Conservation (phyloP, 2,329 filamentous ascomycete species). For the Akanthomyces lecanii region DNA sequence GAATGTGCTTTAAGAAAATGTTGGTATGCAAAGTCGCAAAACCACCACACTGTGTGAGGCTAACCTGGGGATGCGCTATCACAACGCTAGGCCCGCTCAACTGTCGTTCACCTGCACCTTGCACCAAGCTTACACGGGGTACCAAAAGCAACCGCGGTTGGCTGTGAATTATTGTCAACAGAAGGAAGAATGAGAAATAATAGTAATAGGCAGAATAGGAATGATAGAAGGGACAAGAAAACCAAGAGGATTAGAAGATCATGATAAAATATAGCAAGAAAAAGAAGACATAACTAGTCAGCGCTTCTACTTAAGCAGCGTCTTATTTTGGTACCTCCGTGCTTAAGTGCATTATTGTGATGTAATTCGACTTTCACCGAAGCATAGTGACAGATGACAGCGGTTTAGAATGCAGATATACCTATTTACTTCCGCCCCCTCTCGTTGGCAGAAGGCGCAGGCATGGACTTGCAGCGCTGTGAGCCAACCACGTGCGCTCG, state of each 20-base stretch:
- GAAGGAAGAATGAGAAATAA: too few relatives aligned
- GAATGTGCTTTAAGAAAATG: not conserved
- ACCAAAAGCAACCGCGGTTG: too few relatives aligned
- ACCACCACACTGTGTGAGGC: not conserved
- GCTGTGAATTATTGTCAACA: too few relatives aligned
- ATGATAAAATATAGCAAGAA: too few relatives aligned
- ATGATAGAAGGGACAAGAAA: too few relatives aligned
- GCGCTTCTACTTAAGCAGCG: too few relatives aligned
- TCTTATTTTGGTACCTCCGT: too few relatives aligned
- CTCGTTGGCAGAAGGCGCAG: too few relatives aligned
- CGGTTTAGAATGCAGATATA: not conserved
- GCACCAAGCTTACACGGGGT: too few relatives aligned
- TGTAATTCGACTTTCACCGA: not conserved
- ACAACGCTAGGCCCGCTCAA: conserved; percentile 3
- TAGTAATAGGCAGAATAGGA: too few relatives aligned
- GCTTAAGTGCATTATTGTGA: not conserved
- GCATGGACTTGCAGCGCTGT: not conserved
- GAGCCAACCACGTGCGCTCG: not conserved
- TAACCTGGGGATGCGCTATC: not conserved
- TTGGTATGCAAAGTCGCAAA: conserved; percentile 4
- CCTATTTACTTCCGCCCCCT: not conserved
- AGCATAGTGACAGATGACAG: not conserved
- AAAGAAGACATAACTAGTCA: too few relatives aligned
- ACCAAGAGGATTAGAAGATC: too few relatives aligned
- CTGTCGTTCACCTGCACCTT: not conserved